Evolutionary conservation across 306 rosid species (phyloP), one percentile per base, ranked within the genome.

Genomic region (Benincasa hispida): DNA sequence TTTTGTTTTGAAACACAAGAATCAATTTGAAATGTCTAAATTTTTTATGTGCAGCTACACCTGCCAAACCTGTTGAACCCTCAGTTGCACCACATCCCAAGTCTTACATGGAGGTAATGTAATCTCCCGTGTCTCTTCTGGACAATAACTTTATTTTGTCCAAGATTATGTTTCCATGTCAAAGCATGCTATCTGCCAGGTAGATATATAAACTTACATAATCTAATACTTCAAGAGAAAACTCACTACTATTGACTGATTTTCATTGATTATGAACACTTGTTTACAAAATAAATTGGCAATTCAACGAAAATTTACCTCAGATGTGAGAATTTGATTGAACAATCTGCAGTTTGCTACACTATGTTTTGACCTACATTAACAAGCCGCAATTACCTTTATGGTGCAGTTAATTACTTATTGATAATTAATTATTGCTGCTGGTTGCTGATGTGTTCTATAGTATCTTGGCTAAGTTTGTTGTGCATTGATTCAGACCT

Each of bases 51-150:
- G 80, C 96, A 90, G 98, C 86, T 87, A 87, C 91, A 87, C 89
- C 97, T 77, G 90, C 99, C 82, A 79, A 80, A 70, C 65, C 90
- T 77, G 83, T 82, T 55, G 97, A 92, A 87, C 89, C 90, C 78
- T 63, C 92, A 34, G 56, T 81, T 72, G 89, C 87, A 79, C 97
- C 86, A 79, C 97, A 89, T 81, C 85, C 98, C 51, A 90, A 92
- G 84, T 89, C 96, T 76, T 92, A 89, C 74, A 85, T 72, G 87
- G 97, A 92, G 75, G 99, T 89, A 87, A 85, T 30, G n/a, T 75
- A 10, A 68, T 60, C 35, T 65, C 53, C 62, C 17, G n/a, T 37
- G 58, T 41, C 63, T 34, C 74, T 77, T 77, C 72, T 57, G 48
- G 69, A 53, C 56, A 65, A 56, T 24, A 19, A 10, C 24, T 22